These are phyloP conservation scores for Nemania sp. DNA, from an alignment of 2,329 filamentous ascomycete species.

Conservation along the genomic window DNA sequence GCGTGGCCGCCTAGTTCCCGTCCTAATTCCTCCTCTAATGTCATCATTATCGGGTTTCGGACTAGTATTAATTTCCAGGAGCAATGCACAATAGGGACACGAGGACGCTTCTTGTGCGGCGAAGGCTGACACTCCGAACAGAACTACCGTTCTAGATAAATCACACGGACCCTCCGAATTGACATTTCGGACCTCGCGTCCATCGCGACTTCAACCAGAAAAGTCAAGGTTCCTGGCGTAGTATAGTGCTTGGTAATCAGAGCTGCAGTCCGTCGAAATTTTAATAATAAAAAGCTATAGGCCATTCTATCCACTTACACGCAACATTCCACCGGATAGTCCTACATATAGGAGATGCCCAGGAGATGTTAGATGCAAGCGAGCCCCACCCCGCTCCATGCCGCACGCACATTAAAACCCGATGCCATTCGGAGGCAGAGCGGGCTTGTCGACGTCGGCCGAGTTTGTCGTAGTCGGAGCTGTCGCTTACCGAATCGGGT, in stretches of 20 bases:
- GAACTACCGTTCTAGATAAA: no score
- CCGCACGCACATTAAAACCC: neutral
- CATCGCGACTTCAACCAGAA: no score
- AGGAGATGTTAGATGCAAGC: neutral
- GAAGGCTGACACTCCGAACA: no score
- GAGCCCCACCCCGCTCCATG: neutral
- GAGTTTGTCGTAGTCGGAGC: constrained; percentile 11
- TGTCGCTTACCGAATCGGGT: neutral
- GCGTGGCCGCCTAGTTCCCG: no score
- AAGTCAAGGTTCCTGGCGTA: no score
- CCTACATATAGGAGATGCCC: neutral
- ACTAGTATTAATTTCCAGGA: no score
- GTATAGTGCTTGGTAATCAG: constrained; percentile 3
- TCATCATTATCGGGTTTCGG: no score
- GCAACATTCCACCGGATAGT: neutral
- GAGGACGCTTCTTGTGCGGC: no score
- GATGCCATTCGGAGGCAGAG: neutral
- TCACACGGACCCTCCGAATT: no score
- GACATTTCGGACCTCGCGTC: no score
- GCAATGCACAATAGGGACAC: no score
- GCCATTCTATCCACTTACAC: constrained; percentile 13
- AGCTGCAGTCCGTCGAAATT: neutral
- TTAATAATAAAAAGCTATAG: neutral
- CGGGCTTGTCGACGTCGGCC: neutral
- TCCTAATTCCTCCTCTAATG: no score